Conservation (phyloP, 768 basidiomycete species). For the Mycena leptocephala region DNA sequence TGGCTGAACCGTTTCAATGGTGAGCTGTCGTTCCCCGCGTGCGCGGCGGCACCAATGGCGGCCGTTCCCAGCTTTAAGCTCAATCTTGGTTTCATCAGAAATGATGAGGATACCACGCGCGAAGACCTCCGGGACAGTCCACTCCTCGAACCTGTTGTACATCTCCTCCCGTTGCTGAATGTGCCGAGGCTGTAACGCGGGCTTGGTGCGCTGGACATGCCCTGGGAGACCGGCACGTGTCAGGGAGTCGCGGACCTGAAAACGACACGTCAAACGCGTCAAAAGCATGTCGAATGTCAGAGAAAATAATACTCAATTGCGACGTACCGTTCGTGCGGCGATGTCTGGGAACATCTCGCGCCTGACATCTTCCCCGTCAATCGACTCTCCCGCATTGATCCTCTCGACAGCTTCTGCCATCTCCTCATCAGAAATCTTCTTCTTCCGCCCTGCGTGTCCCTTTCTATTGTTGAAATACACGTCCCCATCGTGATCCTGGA, state of each 20-base stretch:
- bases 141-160: background rate
- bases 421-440: background rate
- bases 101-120: background rate
- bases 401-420: too few species aligned
- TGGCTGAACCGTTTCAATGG: background rate
- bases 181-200: background rate
- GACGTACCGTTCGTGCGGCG: background rate
- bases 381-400: background rate
- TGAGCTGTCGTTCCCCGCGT: background rate
- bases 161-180: background rate
- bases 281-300: background rate
- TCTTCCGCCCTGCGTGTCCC: background rate
- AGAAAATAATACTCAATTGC: background rate
- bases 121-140: background rate
- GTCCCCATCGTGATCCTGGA: background rate
- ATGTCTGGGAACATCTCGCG: background rate
- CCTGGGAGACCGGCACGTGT: background rate
- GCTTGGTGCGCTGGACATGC: background rate
- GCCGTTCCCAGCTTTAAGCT: background rate
- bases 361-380: background rate
- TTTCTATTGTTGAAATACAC: background rate
- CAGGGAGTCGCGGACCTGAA: background rate
- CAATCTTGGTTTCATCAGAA: background rate
- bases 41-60: background rate
- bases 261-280: background rate